Base-by-base conservation (phyloP, 345 rosid species). In the Angophora floribunda region DNA sequence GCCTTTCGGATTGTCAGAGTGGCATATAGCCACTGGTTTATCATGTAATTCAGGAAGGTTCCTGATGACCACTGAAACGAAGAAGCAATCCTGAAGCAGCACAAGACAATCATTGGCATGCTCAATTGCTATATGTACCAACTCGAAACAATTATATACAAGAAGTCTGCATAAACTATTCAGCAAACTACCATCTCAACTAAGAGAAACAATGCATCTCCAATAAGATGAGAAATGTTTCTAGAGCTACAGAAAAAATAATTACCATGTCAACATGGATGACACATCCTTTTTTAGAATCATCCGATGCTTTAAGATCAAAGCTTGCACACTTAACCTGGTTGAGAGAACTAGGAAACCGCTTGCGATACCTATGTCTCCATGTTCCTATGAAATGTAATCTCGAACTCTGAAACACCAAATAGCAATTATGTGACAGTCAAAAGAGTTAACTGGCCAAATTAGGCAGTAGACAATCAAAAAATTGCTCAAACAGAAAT, bases 361-460 rank as follows among this genome's bases (percentile, higher is more conserved):
- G 95, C 91, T 93, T 95, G 22, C 96, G 94, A 89, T 97, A 97
- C 90, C 99, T 91, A 86, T 93, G 94, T 93, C 98, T 96, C 99
- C 99, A 97, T n/a, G 99, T 96, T 88, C 99, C 99, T 21, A 97
- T 96, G 92, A 97, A 97, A 94, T 97, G 99, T 92, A 97, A 92
- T 94, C 99, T 95, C 88, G 99, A 97, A 94, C 91, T 93, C 99
- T 97, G 93, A 36, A 36, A 75, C 82, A 75, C 26, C 47, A 36
- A 75, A 89, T n/a, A 85, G 28, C 61, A 85, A 75, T 41, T 36
- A 75, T 36, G 49, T 36, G 49, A 75, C 17, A 36, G 32, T 67
- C 22, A 32, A 67, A 36, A 75, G 26, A 75, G 49, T 36, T 75
- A 24, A 70, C 26, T 36, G 26, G 80, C 80, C 41, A 70, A 36